Percentiles rank a stretch among this genome's conserved stretches.
These are phyloP conservation scores for Nakazawaea ishiwadae DNA, from an alignment of 805 yeast species.

Conservation along the genomic window DNA sequence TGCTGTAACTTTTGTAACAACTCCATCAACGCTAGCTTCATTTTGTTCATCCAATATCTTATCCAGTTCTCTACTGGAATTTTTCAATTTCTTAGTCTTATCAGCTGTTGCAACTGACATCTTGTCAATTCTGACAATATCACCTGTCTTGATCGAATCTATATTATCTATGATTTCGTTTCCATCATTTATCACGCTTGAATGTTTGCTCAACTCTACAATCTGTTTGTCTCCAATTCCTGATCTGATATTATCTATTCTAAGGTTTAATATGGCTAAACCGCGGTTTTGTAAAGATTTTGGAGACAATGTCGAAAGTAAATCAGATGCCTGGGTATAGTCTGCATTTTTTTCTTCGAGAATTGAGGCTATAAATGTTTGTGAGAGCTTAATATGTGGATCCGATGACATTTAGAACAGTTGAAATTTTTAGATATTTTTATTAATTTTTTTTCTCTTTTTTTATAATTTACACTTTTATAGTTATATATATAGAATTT, in stretches of 20 bases:
- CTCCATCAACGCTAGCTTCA: conserved; percentile 47
- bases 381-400: conserved; percentile 25
- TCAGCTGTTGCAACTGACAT: conserved; percentile 29
- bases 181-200: conserved; percentile 33
- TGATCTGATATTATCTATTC: conserved; percentile 56
- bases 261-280: conserved; percentile 66
- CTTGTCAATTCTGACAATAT: conserved; percentile 60
- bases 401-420: neutral
- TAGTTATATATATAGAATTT: too few species aligned
- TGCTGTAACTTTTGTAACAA: conserved; percentile 50
- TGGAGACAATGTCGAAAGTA: conserved; percentile 48
- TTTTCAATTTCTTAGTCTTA: conserved; percentile 21
- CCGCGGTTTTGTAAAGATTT: conserved; percentile 68
- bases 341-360: conserved; percentile 49
- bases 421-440: neutral
- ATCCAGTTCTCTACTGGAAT: conserved; percentile 25
- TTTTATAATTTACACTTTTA: neutral
- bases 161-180: conserved; percentile 37
- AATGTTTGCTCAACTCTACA: conserved; percentile 58
- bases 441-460: neutral
- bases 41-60: conserved; percentile 19
- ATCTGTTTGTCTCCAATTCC: conserved; percentile 77
- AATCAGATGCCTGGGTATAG: conserved; percentile 36
- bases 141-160: conserved; percentile 60
- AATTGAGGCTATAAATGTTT: conserved; percentile 34